These are phyloP conservation scores for Diaporthe sp. DNA, from an alignment of 2,329 filamentous ascomycete genomes.

Conservation along the genomic window DNA sequence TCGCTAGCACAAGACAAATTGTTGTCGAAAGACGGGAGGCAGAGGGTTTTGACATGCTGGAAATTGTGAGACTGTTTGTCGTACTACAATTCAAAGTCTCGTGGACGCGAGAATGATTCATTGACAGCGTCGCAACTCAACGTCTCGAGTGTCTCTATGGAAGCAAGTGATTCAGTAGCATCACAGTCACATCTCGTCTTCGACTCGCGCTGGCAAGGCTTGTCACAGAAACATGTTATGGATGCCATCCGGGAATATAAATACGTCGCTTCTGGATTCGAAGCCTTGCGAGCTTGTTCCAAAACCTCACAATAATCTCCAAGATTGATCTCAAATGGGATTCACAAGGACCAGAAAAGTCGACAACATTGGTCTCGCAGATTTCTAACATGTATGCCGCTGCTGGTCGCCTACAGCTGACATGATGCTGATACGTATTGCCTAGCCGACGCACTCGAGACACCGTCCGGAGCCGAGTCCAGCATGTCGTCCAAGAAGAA, in stretches of 20 bases:
- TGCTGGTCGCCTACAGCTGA: not conserved
- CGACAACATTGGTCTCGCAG: not conserved
- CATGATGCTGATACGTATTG: not conserved
- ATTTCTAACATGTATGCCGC: not conserved
- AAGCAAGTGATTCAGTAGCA: not conserved
- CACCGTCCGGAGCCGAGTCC: not conserved
- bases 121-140: not conserved
- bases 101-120: not conserved
- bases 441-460: not conserved
- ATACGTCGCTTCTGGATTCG: not conserved
- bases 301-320: too few relatives aligned
- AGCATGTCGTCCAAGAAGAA: not conserved
- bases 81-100: not conserved
- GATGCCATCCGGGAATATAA: too few relatives aligned
- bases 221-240: too few relatives aligned
- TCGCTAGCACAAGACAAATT: too few relatives aligned
- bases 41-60: too few relatives aligned
- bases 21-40: not conserved
- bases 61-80: fast-evolving
- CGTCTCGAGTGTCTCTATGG: not conserved
- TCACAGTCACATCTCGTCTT: not conserved
- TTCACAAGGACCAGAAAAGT: too few relatives aligned
- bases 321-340: too few relatives aligned
- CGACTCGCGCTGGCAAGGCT: too few relatives aligned
- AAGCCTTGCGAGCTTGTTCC: not conserved